Evolutionary conservation across 179 eudicot species (phyloP).

Genomic region (Silene coronaria): DNA sequence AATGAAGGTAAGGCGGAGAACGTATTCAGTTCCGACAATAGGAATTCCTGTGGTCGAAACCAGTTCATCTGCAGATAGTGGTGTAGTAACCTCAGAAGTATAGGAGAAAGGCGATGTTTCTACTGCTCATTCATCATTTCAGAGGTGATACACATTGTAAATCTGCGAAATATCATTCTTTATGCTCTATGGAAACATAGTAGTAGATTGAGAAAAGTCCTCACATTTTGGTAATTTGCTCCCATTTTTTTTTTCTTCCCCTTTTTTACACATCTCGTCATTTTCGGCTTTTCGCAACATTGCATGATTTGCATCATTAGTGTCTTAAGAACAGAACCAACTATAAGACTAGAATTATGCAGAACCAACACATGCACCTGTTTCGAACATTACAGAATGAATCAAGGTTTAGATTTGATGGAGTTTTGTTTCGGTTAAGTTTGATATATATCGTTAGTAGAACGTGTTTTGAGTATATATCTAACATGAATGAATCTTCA

Average conservation of each 20-base stretch:
- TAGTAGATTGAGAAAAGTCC: neutral
- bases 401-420: no score
- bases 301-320: no score
- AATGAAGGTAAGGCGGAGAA: slow-evolving; percentile 71
- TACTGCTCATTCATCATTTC: slow-evolving; percentile 21
- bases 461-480: no score
- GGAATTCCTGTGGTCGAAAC: slow-evolving; percentile 43
- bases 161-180: neutral
- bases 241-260: no score
- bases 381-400: no score
- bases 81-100: slow-evolving; percentile 24
- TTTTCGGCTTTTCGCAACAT: no score
- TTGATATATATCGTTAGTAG: no score
- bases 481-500: no score
- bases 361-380: no score
- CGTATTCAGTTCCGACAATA: slow-evolving; percentile 39
- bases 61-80: slow-evolving; percentile 27
- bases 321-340: neutral
- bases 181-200: slow-evolving; percentile 1
- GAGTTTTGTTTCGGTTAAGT: no score
- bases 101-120: slow-evolving; percentile 38
- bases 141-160: slow-evolving; percentile 11
- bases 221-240: no score
- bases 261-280: no score
- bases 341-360: neutral